Evolutionary conservation across 176 grass and related monocot species (phyloP).

Genomic region (Triticum aestivum): DNA sequence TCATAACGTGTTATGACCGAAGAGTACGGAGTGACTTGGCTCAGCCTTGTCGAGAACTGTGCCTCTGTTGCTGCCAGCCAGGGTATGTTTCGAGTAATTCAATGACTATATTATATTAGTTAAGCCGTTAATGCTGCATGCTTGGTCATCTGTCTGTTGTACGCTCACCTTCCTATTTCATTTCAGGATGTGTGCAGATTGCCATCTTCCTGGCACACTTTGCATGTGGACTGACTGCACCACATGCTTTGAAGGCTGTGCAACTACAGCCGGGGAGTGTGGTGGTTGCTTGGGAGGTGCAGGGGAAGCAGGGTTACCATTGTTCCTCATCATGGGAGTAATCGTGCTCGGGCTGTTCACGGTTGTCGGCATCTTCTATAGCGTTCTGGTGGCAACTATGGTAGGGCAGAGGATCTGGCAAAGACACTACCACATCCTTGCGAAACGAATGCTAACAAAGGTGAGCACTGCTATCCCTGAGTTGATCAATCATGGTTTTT

Average conservation of each 20-base stretch:
- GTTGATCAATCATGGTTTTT: background rate
- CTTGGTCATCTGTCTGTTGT: background rate
- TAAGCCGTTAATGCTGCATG: background rate
- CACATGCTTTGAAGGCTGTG: constrained; percentile 87
- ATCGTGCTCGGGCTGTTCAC: constrained; percentile 69
- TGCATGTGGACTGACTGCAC: constrained; percentile 97
- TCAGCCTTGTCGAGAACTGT: constrained; percentile 94
- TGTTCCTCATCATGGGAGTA: constrained; percentile 84
- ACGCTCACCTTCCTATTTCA: constrained; percentile 3
- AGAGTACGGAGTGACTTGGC: constrained; percentile 88
- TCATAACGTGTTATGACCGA: constrained; percentile 96
- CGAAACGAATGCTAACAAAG: constrained; percentile 90
- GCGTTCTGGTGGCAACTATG: constrained; percentile 80
- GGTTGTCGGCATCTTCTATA: constrained; percentile 77
- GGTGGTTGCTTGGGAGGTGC: constrained; percentile 88
- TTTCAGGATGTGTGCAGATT: constrained; percentile 88
- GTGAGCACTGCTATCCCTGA: constrained; percentile 7
- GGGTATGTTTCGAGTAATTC: constrained; percentile 52
- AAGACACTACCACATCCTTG: constrained; percentile 83
- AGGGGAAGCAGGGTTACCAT: constrained; percentile 67
- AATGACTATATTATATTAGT: background rate
- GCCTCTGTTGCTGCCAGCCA: constrained; percentile 98
- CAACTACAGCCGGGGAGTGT: constrained; percentile 75
- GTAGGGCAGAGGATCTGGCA: constrained; percentile 94
- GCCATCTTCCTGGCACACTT: constrained; percentile 80